These are phyloP conservation scores for Aspergillus ostianus DNA, from an alignment of 495 filamentous ascomycete species.

Conservation along the genomic window DNA sequence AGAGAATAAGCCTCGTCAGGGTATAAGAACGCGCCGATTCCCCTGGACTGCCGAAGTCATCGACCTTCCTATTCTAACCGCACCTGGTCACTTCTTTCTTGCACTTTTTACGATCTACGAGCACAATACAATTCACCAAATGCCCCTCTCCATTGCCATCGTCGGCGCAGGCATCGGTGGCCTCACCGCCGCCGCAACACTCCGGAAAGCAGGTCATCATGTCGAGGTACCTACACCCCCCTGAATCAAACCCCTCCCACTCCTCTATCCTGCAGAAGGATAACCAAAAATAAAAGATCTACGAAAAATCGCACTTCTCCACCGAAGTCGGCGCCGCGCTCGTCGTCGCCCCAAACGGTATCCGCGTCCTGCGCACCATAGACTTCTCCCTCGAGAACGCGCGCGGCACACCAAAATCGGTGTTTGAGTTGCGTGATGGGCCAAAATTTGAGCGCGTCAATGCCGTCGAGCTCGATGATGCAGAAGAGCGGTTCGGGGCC, in stretches of 20 bases:
- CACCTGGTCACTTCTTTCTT: background rate
- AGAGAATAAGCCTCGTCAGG: background rate
- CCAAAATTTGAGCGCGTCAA: constrained; percentile 22
- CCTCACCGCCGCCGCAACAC: constrained; percentile 39
- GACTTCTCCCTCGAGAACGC: constrained; percentile 30
- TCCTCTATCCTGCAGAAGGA: constrained; percentile 6
- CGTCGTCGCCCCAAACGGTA: constrained; percentile 42
- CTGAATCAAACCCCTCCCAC: no score
- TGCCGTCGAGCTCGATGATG: constrained; percentile 19
- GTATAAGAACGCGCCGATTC: background rate
- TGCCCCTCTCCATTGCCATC: constrained; percentile 27
- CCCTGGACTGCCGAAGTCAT: no score
- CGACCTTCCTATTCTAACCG: background rate
- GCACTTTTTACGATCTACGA: no score
- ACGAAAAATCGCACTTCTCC: constrained; percentile 9
- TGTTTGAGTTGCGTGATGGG: constrained; percentile 26
- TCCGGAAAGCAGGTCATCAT: constrained; percentile 23
- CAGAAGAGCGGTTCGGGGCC: constrained; percentile 7
- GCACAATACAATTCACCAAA: background rate
- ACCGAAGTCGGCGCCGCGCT: constrained; percentile 51
- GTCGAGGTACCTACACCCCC: constrained; percentile 28
- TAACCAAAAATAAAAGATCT: background rate
- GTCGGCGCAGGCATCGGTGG: constrained; percentile 48
- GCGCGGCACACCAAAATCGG: constrained; percentile 23
- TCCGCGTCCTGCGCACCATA: constrained; percentile 34